These are phyloP conservation scores for Volvox africanus DNA, from an alignment of 139 green algal species.

Conservation along the genomic window DNA sequence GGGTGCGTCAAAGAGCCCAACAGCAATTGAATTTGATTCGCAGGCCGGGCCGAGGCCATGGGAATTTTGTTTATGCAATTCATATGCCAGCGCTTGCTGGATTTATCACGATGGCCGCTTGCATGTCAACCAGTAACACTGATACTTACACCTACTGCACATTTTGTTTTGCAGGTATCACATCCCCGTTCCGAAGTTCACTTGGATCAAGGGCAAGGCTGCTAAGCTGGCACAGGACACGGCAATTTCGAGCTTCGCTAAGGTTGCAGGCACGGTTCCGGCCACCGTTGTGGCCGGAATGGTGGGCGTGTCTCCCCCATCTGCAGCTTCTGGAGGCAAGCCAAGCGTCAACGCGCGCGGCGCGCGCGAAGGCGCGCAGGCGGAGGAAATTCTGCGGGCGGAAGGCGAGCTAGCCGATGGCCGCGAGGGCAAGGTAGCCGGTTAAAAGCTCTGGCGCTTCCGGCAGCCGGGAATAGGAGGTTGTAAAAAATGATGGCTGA, in stretches of 20 bases:
- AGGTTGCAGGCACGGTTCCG: background rate
- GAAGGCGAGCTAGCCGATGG: background rate
- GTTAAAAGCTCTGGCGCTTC: background rate
- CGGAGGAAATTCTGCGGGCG: background rate
- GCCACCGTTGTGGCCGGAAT: slow-evolving; percentile 3
- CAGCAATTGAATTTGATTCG: too few species aligned
- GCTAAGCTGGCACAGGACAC: slow-evolving; percentile 35
- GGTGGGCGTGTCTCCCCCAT: slow-evolving; percentile 17
- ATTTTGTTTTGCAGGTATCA: slow-evolving; percentile 16
- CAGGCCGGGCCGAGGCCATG: too few species aligned
- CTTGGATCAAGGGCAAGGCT: slow-evolving; percentile 30
- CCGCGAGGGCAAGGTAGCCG: background rate
- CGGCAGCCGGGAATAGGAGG: too few species aligned
- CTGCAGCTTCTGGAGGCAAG: background rate
- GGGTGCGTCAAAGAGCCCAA: too few species aligned
- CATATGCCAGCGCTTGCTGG: too few species aligned
- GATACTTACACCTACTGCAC: too few species aligned
- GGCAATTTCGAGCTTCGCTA: slow-evolving; percentile 15
- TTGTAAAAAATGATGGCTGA: too few species aligned
- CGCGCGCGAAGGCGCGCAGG: background rate
- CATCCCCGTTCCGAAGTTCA: slow-evolving; percentile 36
- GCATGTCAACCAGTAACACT: too few species aligned
- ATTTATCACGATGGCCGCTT: too few species aligned
- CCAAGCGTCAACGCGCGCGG: background rate
- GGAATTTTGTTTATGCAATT: too few species aligned